Percentiles rank a stretch among this genome's conserved stretches.
Evolutionary conservation across 2,329 filamentous ascomycete species (phyloP).

Genomic region (Xylogone sp.): DNA sequence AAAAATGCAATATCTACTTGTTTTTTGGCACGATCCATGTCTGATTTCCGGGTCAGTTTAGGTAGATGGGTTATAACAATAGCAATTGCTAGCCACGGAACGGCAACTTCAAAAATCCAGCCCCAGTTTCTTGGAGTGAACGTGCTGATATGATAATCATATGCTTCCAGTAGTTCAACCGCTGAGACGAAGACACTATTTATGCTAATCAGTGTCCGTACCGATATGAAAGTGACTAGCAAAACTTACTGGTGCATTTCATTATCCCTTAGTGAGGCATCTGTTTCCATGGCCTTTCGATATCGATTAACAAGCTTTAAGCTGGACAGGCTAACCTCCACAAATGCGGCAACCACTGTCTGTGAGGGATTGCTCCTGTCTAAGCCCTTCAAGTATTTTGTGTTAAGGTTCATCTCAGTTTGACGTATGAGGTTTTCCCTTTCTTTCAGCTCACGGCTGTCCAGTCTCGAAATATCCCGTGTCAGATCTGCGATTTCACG

Average conservation of each 20-base stretch:
- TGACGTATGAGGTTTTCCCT: constrained; percentile 5
- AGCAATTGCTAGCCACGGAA: constrained; percentile 17
- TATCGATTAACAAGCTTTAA: constrained; percentile 8
- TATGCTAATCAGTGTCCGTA: neutral
- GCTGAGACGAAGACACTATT: constrained; percentile 11
- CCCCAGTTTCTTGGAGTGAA: constrained; percentile 11
- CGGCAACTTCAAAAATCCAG: constrained; percentile 12
- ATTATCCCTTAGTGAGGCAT: neutral
- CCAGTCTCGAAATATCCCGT: constrained; percentile 3
- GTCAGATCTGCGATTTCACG: constrained; percentile 12
- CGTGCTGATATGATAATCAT: constrained; percentile 10
- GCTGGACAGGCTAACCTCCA: constrained; percentile 11
- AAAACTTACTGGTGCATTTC: constrained; percentile 8
- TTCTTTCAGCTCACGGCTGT: constrained; percentile 4
- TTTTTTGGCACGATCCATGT: constrained; percentile 9
- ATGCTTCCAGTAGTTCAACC: constrained; percentile 14
- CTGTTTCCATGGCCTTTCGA: constrained; percentile 2
- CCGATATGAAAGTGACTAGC: neutral
- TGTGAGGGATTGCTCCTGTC: constrained; percentile 8
- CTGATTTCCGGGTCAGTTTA: neutral
- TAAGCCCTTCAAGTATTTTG: constrained; percentile 8
- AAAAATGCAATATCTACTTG: constrained; percentile 11
- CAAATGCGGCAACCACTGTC: constrained; percentile 9
- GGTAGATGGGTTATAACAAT: constrained; percentile 11
- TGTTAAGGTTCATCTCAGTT: constrained; percentile 5